Percentiles rank a stretch among this genome's conserved stretches.
phyloP scores from a whole-genome alignment of 2,329 filamentous ascomycete species.

The Dactylellina drechsleri region DNA sequence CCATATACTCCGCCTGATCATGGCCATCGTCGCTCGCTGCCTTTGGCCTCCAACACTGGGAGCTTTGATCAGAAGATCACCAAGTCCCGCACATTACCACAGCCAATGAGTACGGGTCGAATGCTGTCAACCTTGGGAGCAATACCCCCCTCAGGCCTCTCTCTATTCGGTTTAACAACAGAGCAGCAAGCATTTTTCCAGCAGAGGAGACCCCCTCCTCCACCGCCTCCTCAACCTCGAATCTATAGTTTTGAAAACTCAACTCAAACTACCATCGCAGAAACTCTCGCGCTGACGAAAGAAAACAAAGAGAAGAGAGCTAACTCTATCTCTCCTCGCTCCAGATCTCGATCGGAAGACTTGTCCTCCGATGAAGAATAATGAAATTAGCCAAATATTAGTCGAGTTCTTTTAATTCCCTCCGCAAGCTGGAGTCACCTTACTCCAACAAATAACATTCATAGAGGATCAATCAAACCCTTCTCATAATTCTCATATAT shows the following conservation, averaged over 20 bases:
- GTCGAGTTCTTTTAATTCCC: too few relatives aligned
- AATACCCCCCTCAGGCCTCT: conserved; percentile 44
- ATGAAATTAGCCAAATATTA: too few relatives aligned
- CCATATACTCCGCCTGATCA: conserved; percentile 5
- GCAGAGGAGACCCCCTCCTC: conserved; percentile 41
- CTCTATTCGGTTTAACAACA: conserved; percentile 48
- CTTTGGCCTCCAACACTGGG: conserved; percentile 23
- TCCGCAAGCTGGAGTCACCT: too few relatives aligned
- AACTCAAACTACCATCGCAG: conserved; percentile 46
- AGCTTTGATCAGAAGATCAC: conserved; percentile 32
- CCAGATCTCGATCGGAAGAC: conserved; percentile 7
- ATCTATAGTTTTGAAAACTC: conserved; percentile 52
- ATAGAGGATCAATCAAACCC: too few relatives aligned
- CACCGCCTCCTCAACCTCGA: conserved; percentile 46
- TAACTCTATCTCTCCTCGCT: conserved; percentile 21
- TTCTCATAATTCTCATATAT: too few relatives aligned
- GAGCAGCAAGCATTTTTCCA: conserved; percentile 50
- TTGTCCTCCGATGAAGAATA: too few relatives aligned
- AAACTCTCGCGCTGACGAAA: conserved; percentile 30
- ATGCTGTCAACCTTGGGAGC: conserved; percentile 46
- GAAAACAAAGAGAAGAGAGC: conserved; percentile 44
- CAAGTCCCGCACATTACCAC: conserved; percentile 38
- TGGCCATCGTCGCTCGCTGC: conserved; percentile 30
- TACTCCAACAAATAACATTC: too few relatives aligned
- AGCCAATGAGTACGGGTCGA: conserved; percentile 44